Evolutionary conservation across 1,139 yeast species (phyloP), one percentile per base, ranked within the genome.

Genomic region (Geotrichum candidum): DNA sequence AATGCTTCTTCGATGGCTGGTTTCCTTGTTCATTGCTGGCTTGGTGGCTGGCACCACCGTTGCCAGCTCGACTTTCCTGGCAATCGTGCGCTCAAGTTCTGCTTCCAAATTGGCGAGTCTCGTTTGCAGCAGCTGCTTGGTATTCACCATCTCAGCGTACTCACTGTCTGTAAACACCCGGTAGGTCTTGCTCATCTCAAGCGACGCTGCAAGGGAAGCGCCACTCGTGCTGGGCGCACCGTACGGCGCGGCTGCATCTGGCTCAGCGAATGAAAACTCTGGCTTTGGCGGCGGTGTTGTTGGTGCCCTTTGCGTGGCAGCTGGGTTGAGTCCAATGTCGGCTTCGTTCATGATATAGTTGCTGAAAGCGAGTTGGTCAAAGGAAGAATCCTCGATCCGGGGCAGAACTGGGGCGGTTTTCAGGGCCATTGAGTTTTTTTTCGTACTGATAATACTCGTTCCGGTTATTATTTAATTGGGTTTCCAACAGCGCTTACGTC

Each of bases 341-440:
- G 52, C n/a, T 9, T 23, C 9, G 31, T 22, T n/a, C 55, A 33
- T 18, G n/a, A 45, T 53, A 23, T 51, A 59, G 50, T 55, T 52
- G 27, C 45, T 27, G 29, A 59, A 59, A 10, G 50, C 45, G 5
- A 59, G 58, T 22, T 55, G 51, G 27, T 59, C 61, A 59, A 59
- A 59, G 7, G 53, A 45, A 10, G 55, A 27, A 13, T 53, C 38
- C 7, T 59, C 58, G 25, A 59, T 31, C 29, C 51, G 52, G 13
- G 58, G 58, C 45, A 59, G 41, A 23, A 52, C 35, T 22, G 61
- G 61, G 2, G 54, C 54, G 45, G 23, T 22, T 11, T 13, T 54
- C 56, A 54, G 38, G 23, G 41, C n/a, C 41, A 35, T 35, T 15
- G 31, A 27, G 31, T 27, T 27, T 27, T 3, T 27, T 35, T 35